Evolutionary conservation across 116 monocot genomes (phyloP).

Genomic region (Zostera marina): DNA sequence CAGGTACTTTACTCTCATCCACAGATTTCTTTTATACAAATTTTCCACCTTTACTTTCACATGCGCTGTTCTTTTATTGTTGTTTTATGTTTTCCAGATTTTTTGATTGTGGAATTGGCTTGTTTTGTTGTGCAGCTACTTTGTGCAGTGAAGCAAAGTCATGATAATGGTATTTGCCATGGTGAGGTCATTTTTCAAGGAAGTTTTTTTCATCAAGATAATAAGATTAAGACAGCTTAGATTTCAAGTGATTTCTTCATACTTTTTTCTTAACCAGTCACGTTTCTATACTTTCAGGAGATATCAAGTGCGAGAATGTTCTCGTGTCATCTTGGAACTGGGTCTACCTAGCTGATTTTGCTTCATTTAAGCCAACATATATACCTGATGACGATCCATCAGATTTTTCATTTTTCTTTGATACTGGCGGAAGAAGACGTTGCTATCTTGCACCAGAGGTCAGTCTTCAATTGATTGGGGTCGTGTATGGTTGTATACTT

Average conservation of each 20-base stretch:
- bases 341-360: constrained; percentile 92
- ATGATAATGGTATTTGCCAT: constrained; percentile 94
- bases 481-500: too few species aligned
- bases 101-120: constrained; percentile 75
- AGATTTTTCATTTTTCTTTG: constrained; percentile 98
- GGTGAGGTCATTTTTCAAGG: constrained; percentile 35
- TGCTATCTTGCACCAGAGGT: constrained; percentile 99
- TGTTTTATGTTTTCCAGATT: constrained; percentile 37
- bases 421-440: constrained; percentile 86
- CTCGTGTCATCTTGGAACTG: constrained; percentile 98
- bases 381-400: constrained; percentile 96
- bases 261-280: not conserved
- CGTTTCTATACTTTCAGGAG: constrained; percentile 34
- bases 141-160: constrained; percentile 96
- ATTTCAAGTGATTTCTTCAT: not conserved
- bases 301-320: constrained; percentile 99
- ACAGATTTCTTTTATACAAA: not conserved
- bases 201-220: not conserved
- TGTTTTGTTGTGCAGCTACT: constrained; percentile 94
- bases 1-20: constrained; percentile 39
- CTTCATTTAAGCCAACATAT: constrained; percentile 98
- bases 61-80: constrained; percentile 7
- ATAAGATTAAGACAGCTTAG: too few species aligned
- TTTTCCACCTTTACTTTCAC: not conserved
- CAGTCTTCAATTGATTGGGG: constrained; percentile 1